These are phyloP conservation scores for Exophiala viscosa DNA, from an alignment of 2,329 filamentous ascomycete genomes.

Conservation along the genomic window DNA sequence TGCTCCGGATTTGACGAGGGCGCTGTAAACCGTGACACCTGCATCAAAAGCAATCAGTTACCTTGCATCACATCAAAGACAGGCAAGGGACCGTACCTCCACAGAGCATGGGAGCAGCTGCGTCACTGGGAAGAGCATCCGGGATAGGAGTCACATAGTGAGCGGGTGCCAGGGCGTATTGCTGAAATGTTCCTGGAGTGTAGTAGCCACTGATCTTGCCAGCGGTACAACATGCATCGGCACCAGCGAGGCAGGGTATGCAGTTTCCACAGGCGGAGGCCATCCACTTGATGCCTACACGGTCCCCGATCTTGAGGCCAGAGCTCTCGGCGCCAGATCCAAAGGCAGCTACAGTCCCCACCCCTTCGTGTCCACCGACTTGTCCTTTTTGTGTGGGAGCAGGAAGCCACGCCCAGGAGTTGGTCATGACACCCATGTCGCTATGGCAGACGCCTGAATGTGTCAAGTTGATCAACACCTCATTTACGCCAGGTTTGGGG, in stretches of 20 bases:
- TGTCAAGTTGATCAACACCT: conserved; percentile 61
- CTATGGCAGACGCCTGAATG: conserved; percentile 65
- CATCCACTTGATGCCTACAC: conserved; percentile 69
- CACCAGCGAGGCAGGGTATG: conserved; percentile 52
- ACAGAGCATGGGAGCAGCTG: conserved; percentile 65
- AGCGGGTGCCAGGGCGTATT: conserved; percentile 62
- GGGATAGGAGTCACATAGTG: conserved; percentile 69
- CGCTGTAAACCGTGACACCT: conserved; percentile 48
- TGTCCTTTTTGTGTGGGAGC: conserved; percentile 58
- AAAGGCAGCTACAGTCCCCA: conserved; percentile 62
- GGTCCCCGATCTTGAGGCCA: conserved; percentile 61
- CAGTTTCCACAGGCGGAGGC: conserved; percentile 55
- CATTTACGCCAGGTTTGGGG: conserved; percentile 60
- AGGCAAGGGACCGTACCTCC: conserved; percentile 57
- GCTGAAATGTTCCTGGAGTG: conserved; percentile 68
- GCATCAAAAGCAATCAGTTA: not conserved
- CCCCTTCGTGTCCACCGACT: conserved; percentile 67
- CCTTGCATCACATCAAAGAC: not conserved
- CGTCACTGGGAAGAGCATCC: conserved; percentile 55
- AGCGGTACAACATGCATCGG: conserved; percentile 55
- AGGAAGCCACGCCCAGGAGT: conserved; percentile 53
- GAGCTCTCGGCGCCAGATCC: conserved; percentile 53
- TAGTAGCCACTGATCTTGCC: conserved; percentile 63
- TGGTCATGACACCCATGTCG: conserved; percentile 54
- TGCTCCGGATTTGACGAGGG: conserved; percentile 59